Percentiles rank a stretch among this genome's conserved stretches.
Evolutionary conservation across 1,139 yeast species (phyloP).

Genomic region (Pichia sp.): DNA sequence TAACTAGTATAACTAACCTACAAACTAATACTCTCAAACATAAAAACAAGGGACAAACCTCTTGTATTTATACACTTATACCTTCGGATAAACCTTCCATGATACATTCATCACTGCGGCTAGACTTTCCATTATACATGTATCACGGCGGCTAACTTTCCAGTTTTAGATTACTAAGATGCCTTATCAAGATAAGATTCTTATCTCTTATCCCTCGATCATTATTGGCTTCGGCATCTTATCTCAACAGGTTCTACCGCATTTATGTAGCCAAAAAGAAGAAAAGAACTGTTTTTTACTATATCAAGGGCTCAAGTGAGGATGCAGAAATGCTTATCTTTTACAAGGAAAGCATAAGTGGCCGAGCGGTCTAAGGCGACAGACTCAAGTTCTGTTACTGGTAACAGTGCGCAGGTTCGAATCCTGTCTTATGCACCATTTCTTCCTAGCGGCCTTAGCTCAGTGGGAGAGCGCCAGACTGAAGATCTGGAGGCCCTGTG

Average conservation of each 20-base stretch:
- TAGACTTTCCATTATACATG: no score
- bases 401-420: constrained; percentile 28
- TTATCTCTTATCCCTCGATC: background rate
- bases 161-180: background rate
- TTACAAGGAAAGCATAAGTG: constrained; percentile 20
- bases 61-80: no score
- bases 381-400: constrained; percentile 28
- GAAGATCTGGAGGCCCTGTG: constrained; percentile 93
- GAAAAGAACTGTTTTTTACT: no score
- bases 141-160: no score
- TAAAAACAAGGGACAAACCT: no score
- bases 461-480: constrained; percentile 92
- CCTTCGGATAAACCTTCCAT: no score
- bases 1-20: no score
- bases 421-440: constrained; percentile 22
- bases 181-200: background rate
- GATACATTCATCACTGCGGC: no score
- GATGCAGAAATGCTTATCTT: no score
- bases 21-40: no score
- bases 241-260: background rate
- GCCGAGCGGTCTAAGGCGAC: constrained; percentile 29
- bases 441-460: constrained; percentile 57
- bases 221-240: background rate
- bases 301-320: no score
- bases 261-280: no score